Percentiles rank a stretch among this genome's conserved stretches.
Evolutionary conservation across 2,329 filamentous ascomycete genomes (phyloP).

Genomic region (Colletotrichum sidae): DNA sequence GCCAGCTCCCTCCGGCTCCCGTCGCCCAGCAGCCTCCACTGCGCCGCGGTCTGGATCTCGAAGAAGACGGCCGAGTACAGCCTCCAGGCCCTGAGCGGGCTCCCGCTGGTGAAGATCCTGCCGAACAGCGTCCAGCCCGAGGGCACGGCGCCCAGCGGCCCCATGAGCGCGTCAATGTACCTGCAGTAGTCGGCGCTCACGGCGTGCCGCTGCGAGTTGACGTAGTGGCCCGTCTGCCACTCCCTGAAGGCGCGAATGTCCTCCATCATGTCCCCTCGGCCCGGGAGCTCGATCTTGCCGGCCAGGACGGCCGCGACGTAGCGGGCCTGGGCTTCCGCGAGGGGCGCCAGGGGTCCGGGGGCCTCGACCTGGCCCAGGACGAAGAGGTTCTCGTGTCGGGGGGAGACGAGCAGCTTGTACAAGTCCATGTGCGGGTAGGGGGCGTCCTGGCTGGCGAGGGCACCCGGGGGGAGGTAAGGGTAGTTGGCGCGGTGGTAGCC

Average conservation of each 20-base stretch:
- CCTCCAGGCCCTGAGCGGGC: constrained; percentile 42
- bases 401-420: constrained; percentile 47
- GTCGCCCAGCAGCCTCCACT: constrained; percentile 50
- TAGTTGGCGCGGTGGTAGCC: constrained; percentile 50
- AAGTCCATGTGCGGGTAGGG: constrained; percentile 44
- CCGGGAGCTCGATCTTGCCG: constrained; percentile 42
- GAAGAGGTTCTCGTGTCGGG: constrained; percentile 47
- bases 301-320: constrained; percentile 46
- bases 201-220: constrained; percentile 48
- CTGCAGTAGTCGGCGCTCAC: constrained; percentile 43
- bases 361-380: constrained; percentile 48
- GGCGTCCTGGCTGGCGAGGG: constrained; percentile 38
- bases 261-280: constrained; percentile 42
- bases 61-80: constrained; percentile 50
- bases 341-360: constrained; percentile 46
- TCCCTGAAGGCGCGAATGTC: constrained; percentile 43
- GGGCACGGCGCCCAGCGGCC: constrained; percentile 47
- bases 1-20: constrained; percentile 46
- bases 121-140: constrained; percentile 44
- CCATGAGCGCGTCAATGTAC: constrained; percentile 48
- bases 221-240: constrained; percentile 43
- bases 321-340: constrained; percentile 49
- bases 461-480: constrained; percentile 45
- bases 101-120: constrained; percentile 41
- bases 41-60: constrained; percentile 48